Percentiles rank a stretch among this genome's conserved stretches.
phyloP scores from a whole-genome alignment of 202 grass and related monocot genomes.

The Brachypodium distachyon region DNA sequence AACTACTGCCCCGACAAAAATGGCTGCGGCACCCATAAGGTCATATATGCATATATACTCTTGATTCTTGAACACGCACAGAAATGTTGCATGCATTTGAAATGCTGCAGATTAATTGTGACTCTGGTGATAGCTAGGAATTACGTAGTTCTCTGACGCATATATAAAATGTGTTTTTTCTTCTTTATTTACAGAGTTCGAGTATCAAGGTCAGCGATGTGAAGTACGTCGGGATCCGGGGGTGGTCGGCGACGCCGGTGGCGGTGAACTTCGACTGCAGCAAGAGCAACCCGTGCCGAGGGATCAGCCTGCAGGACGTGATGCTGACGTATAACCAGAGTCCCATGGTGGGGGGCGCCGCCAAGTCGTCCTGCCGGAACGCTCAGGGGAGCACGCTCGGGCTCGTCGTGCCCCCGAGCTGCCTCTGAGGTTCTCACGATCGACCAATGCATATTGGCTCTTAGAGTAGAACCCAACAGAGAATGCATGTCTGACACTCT shows the following conservation, averaged over 20 bases:
- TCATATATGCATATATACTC: neutral
- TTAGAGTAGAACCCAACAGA: no score
- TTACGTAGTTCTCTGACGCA: no score
- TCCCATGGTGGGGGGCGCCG: neutral
- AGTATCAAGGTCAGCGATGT: conserved; percentile 70
- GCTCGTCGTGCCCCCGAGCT: neutral
- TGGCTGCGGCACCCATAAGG: conserved; percentile 41
- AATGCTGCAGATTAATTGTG: no score
- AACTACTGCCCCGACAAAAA: conserved; percentile 57
- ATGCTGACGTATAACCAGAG: conserved; percentile 34
- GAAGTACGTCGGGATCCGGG: conserved; percentile 43
- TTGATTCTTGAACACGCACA: neutral
- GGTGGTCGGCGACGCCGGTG: conserved; percentile 56
- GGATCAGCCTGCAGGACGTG: conserved; percentile 61
- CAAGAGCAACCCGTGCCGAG: conserved; percentile 66
- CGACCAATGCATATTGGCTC: no score
- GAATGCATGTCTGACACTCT: no score
- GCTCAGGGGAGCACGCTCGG: conserved; percentile 22
- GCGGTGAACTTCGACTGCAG: conserved; percentile 81
- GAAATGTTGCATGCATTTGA: no score
- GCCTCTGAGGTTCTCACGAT: neutral
- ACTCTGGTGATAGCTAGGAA: no score
- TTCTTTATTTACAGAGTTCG: conserved; percentile 29
- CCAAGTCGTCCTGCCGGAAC: conserved; percentile 47
- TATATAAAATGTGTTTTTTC: no score